Evolutionary conservation across 306 rosid genomes (phyloP), one percentile per base, ranked within the genome.

Genomic region (Casuarina equisetifolia): DNA sequence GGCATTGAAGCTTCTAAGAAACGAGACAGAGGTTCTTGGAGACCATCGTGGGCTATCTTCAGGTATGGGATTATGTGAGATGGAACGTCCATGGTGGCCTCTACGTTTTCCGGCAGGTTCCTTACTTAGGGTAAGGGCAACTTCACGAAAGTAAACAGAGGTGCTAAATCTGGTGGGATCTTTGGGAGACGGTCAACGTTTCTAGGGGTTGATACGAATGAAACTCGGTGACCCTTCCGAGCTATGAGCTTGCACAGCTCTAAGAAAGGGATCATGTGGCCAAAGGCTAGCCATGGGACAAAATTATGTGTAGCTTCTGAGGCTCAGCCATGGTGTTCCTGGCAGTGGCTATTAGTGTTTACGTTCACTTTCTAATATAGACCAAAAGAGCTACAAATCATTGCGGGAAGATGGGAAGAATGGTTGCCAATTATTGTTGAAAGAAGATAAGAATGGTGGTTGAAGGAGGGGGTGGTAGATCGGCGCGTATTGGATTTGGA

Each of bases 231-330:
- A 79, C 85, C 88, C 76, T 85, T 86, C 71, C 76, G 87, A 45
- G 91, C 91, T 19, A 90, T 86, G 70, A 88, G 83, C 78, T 88
- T 88, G 9, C 86, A 74, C 16, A 90, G 76, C 72, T 88, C 82
- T 2, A 86, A 82, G 9, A 74, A 85, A 1, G 92, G 91, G 17
- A 77, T 83, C 10, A 86, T 70, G 74, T 88, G 92, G 48, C 92
- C 95, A 59, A 86, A 81, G 20, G 91, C 95, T n/a, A 90, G 81
- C 91, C 96, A 90, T 85, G 96, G 96, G 17, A 85, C 85, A 88
- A 67, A 3, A 78, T 84, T 75, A 90, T 51, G 32, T 90, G 92
- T 69, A 88, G 86, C 70, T 66, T 66, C 6, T 40, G 4, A 42
- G 9, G 2, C 8, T 36, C 12, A 11, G 68, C 17, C 44, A 61